phyloP scores from a whole-genome alignment of 1,284 basidiomycete species.

The Tranzscheliella williamsii region DNA sequence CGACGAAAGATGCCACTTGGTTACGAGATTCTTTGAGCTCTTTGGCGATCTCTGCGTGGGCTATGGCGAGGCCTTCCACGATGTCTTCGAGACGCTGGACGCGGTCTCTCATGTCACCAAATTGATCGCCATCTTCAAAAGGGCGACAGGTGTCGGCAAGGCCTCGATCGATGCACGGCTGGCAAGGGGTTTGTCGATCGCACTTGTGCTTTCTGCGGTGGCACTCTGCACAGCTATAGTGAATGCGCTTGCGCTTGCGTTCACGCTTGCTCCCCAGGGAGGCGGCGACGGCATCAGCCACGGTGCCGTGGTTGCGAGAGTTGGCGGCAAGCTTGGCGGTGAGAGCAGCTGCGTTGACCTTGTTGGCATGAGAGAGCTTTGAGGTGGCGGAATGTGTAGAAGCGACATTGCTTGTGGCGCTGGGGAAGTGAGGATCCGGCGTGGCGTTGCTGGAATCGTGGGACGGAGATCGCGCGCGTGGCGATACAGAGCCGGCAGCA shows the following conservation, averaged over 20 bases:
- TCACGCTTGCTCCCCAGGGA: conserved; percentile 46
- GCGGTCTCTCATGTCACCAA: conserved; percentile 52
- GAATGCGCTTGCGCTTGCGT: conserved; percentile 52
- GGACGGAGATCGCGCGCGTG: conserved; percentile 20
- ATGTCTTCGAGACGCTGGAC: conserved; percentile 55
- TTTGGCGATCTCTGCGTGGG: conserved; percentile 48
- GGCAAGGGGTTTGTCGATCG: conserved; percentile 54
- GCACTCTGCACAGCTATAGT: conserved; percentile 57
- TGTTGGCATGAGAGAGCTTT: conserved; percentile 6
- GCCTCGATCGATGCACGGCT: conserved; percentile 55
- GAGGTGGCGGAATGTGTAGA: background rate
- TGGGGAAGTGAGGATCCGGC: conserved; percentile 13
- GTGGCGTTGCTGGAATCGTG: conserved; percentile 12
- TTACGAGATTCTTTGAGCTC: conserved; percentile 38
- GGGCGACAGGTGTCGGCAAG: conserved; percentile 50
- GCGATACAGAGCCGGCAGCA: conserved; percentile 14
- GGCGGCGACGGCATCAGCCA: conserved; percentile 51
- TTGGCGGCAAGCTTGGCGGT: conserved; percentile 14
- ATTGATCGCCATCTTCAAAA: conserved; percentile 55
- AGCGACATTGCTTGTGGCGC: conserved; percentile 2
- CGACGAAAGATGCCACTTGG: conserved; percentile 30
- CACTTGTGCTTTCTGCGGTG: conserved; percentile 57
- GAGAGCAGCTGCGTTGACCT: conserved; percentile 17
- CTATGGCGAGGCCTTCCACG: conserved; percentile 53
- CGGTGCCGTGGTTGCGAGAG: conserved; percentile 27